Conservation (phyloP, 2,329 filamentous ascomycete species). For the Diaporthe caulivora region DNA sequence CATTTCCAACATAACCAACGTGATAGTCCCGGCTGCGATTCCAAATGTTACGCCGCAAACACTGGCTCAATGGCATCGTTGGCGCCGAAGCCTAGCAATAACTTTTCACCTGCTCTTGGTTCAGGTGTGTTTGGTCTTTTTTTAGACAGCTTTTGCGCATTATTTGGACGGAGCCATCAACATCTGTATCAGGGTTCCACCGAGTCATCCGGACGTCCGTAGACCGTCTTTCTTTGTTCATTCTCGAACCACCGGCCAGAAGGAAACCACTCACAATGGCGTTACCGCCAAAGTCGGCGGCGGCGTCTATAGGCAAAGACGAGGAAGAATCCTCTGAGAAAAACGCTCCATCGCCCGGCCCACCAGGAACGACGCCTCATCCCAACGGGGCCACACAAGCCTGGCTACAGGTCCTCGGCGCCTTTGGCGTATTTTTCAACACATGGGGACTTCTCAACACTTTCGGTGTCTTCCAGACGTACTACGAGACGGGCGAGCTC, state of each 20-base stretch:
- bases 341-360: no score
- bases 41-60: neutral
- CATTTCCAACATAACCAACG: neutral
- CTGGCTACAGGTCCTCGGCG: slow-evolving; percentile 66
- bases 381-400: slow-evolving; percentile 57
- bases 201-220: neutral
- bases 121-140: neutral
- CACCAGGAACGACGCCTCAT: slow-evolving; percentile 26
- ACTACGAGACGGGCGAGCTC: slow-evolving; percentile 60
- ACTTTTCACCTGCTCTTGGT: neutral
- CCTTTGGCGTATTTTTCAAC: slow-evolving; percentile 67
- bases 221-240: neutral
- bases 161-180: no score
- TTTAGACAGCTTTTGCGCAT: no score
- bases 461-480: slow-evolving; percentile 68
- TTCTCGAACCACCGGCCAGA: neutral
- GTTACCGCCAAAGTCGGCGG: neutral
- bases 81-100: neutral
- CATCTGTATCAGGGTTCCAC: neutral
- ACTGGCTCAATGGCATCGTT: neutral
- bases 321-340: neutral
- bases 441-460: slow-evolving; percentile 61
- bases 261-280: neutral
- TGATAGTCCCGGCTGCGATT: neutral
- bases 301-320: neutral